Evolutionary conservation across 768 basidiomycete genomes (phyloP).

Genomic region (Amanita pallidorosea): DNA sequence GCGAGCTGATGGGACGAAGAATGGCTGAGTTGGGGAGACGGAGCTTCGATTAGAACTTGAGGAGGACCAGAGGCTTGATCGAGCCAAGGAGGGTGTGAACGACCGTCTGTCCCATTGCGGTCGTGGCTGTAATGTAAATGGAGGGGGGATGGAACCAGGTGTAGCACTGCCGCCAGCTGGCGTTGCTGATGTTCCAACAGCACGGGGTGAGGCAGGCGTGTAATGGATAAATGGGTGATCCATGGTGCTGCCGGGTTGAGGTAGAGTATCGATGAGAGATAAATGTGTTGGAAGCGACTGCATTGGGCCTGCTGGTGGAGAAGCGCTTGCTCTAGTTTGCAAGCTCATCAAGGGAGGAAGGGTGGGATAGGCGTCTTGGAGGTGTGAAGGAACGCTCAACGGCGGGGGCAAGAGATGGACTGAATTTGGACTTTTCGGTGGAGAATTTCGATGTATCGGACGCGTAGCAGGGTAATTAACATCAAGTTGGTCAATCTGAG

Average conservation of each 20-base stretch:
- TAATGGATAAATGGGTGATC: conserved; percentile 11
- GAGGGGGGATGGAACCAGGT: conserved; percentile 32
- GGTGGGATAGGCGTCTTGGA: conserved; percentile 20
- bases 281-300: not conserved
- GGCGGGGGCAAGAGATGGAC: not conserved
- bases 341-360: conserved; percentile 23
- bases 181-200: conserved; percentile 24
- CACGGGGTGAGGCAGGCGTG: conserved; percentile 13
- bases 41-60: conserved; percentile 19
- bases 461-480: not conserved
- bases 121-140: conserved; percentile 55
- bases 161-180: conserved; percentile 12
- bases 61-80: conserved; percentile 25
- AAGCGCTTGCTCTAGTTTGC: conserved; percentile 5
- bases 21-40: conserved; percentile 12
- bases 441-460: not conserved
- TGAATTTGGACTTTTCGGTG: conserved; percentile 2
- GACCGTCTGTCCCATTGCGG: conserved; percentile 52
- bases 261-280: not conserved
- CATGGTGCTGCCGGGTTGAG: not conserved
- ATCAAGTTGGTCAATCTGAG: not conserved
- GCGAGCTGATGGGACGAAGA: conserved; percentile 6
- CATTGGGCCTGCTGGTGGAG: not conserved
- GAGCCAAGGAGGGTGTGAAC: conserved; percentile 25
- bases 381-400: conserved; percentile 7